A percentile compares a stretch with the other conserved stretches of the same genome.
These are phyloP conservation scores for Hemileia vastatrix DNA, from an alignment of 1,284 basidiomycete species.

Conservation along the genomic window DNA sequence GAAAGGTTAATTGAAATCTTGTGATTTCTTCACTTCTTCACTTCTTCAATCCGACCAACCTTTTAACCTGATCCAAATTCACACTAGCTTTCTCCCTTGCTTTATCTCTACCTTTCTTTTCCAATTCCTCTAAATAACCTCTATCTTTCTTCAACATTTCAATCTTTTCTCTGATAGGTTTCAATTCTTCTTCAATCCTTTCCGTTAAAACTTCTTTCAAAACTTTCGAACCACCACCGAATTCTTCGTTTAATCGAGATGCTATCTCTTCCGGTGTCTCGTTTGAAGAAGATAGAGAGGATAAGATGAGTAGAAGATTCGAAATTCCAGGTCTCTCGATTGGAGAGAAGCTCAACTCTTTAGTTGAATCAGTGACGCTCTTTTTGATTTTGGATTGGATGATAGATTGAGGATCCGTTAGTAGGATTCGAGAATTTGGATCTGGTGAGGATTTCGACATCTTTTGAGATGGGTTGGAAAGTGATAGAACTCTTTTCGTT, in stretches of 20 bases:
- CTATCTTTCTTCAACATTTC: too few species aligned
- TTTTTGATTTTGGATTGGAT: conserved; percentile 64
- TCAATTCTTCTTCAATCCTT: conserved; percentile 33
- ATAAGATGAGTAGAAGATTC: conserved; percentile 63
- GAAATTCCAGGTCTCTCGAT: conserved; percentile 64
- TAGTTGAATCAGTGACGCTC: conserved; percentile 70
- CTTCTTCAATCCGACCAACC: too few species aligned
- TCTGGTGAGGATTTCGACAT: conserved; percentile 91
- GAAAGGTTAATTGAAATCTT: too few species aligned
- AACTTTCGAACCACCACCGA: conserved; percentile 25
- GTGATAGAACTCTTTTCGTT: conserved; percentile 58
- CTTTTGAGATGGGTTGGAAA: conserved; percentile 72
- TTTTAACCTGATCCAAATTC: too few species aligned
- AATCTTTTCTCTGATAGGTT: conserved; percentile 33
- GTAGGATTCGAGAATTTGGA: conserved; percentile 66
- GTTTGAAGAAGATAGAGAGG: conserved; percentile 25
- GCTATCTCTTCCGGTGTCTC: conserved; percentile 25
- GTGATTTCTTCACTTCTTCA: too few species aligned
- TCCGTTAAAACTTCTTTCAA: conserved; percentile 34
- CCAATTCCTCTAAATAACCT: too few species aligned
- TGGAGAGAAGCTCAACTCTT: conserved; percentile 67
- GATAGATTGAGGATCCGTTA: conserved; percentile 61
- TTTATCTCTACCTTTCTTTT: too few species aligned
- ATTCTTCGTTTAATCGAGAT: neutral
- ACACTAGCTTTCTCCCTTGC: too few species aligned